Evolutionary conservation across 805 yeast genomes (phyloP), one percentile per base, ranked within the genome.

Genomic region (Lipomyces starkeyi): DNA sequence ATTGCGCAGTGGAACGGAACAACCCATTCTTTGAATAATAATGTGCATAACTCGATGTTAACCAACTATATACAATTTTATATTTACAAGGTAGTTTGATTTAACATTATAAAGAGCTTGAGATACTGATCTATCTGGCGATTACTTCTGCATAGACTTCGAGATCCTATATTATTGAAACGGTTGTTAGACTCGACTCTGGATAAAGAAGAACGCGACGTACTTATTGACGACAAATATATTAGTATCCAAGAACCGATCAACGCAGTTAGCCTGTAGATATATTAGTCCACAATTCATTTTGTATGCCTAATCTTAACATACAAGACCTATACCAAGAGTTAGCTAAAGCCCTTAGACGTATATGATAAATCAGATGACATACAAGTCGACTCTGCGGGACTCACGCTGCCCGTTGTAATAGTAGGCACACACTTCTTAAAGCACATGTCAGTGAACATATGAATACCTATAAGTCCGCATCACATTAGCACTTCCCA

Each of bases 391-490:
- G 89, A 90, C 79, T 93, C 98, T 64, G 78, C 78, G 1, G 80
- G 63, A 70, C 83, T 83, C 71, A 93, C 81, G 61, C 86, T 78
- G 58, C 74, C 74, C 4, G 80, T 68, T 25, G 79, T 81, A 69
- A 74, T 63, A 32, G 79, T 77, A 60, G 81, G 80, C 62, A 92
- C 85, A 79, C 98, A 93, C 80, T 91, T 90, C 78, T 89, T 91
- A 84, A 92, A 93, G 78, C 98, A 93, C 83, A 89, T 83, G 76
- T 92, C 93, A 34, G 97, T 93, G 85, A 91, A 92, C 75, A 84
- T 86, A 78, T 93, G 97, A 69, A 93, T 90, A 43, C 96, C 78
- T 66, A 71, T 59, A 37, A 11, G 40, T 13, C 17, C n/a, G 73
- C 37, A 37, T 25, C 40, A 59, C 20, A 53, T 20, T 22, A 63